phyloP scores from a whole-genome alignment of 805 yeast species.

The Cephaloascus fragrans region DNA sequence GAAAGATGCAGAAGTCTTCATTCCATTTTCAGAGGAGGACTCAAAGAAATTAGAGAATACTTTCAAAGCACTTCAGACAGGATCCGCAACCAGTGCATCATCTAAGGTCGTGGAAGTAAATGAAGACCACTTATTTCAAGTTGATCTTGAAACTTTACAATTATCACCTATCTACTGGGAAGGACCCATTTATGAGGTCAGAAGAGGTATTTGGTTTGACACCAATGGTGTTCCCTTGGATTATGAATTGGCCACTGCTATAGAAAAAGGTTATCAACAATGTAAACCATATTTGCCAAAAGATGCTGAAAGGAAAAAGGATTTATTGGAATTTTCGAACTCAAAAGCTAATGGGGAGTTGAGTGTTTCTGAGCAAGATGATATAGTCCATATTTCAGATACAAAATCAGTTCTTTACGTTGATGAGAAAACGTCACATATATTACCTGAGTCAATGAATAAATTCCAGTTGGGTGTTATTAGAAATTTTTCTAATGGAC shows the following conservation, averaged over 20 bases:
- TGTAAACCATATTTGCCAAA: conserved; percentile 23
- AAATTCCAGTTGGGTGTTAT: conserved; percentile 23
- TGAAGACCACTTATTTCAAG: conserved; percentile 74
- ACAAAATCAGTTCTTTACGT: conserved; percentile 28
- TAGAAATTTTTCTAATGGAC: conserved; percentile 20
- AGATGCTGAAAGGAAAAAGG: conserved; percentile 8
- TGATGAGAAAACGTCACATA: conserved; percentile 32
- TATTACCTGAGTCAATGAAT: conserved; percentile 34
- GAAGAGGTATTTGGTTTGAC: conserved; percentile 81
- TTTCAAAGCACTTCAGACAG: conserved; percentile 17
- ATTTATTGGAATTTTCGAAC: conserved; percentile 2
- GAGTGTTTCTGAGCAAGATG: conserved; percentile 14
- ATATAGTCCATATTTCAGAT: conserved; percentile 18
- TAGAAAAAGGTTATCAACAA: conserved; percentile 47
- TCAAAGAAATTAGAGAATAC: conserved; percentile 48
- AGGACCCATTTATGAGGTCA: conserved; percentile 75
- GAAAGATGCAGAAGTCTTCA: conserved; percentile 46
- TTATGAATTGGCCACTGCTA: conserved; percentile 35
- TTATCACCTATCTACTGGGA: conserved; percentile 77
- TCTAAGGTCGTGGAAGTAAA: conserved; percentile 44
- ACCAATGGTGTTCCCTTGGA: conserved; percentile 47
- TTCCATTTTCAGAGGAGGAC: conserved; percentile 60
- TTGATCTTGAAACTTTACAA: conserved; percentile 44
- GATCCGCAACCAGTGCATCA: neutral
- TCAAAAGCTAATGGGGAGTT: conserved; percentile 5